Percentiles rank a stretch among this genome's conserved stretches.
These are phyloP conservation scores for Colletotrichum euphorbiae DNA, from an alignment of 2,329 filamentous ascomycete genomes.

Conservation along the genomic window DNA sequence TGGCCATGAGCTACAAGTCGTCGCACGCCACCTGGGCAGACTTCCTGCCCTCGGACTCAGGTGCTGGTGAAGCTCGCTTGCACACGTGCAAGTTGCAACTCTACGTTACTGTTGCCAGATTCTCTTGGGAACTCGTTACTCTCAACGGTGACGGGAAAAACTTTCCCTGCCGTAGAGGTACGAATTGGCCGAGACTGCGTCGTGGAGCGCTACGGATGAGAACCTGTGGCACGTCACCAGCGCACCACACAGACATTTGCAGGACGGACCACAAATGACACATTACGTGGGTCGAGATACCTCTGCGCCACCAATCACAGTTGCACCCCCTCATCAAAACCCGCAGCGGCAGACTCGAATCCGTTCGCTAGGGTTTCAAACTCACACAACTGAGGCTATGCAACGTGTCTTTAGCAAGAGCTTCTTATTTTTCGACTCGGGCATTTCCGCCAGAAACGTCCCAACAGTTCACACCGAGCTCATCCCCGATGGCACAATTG, in stretches of 20 bases:
- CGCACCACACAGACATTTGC: not conserved
- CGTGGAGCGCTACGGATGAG: not conserved
- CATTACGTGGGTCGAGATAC: conserved; percentile 2
- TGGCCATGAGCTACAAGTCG: too few relatives aligned
- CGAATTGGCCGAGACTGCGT: not conserved
- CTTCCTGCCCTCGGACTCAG: too few relatives aligned
- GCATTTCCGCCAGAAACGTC: not conserved
- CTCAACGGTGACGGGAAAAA: too few relatives aligned
- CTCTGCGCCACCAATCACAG: not conserved
- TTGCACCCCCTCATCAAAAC: not conserved
- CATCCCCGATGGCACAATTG: conserved; percentile 41
- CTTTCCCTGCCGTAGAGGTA: not conserved
- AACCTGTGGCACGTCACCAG: not conserved
- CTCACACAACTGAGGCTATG: not conserved
- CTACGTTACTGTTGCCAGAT: too few relatives aligned
- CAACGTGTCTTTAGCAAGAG: not conserved
- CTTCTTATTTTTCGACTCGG: not conserved
- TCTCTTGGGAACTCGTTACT: too few relatives aligned
- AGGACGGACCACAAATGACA: conserved; percentile 6
- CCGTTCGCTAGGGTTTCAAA: conserved; percentile 7
- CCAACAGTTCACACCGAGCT: conserved; percentile 27
- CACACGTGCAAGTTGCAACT: too few relatives aligned
- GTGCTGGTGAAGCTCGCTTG: too few relatives aligned
- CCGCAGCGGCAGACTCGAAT: not conserved
- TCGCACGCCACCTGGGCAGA: too few relatives aligned